Base-by-base conservation (phyloP, 2,329 filamentous ascomycete species). In the Dothideomycetes sp. region DNA sequence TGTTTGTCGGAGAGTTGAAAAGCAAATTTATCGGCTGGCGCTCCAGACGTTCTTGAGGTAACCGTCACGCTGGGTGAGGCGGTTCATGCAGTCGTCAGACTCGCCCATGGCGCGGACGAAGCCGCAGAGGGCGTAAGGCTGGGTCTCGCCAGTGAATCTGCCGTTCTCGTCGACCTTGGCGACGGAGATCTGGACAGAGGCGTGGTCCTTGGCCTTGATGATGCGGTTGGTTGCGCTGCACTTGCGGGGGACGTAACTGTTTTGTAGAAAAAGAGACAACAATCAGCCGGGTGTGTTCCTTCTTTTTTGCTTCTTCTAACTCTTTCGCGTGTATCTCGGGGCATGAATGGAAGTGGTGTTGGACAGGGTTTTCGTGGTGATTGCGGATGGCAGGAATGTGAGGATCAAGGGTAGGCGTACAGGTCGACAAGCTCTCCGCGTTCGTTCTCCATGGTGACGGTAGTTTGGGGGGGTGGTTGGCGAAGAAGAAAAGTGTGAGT, bases 201-300 rank as follows among this genome's bases (percentile, higher is more conserved):
- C 89, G 79, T 98, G 91, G 74, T 98, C 91, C 77, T 96, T 95
- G 76, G 91, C 87, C 78, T 95, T 95, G 82, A 98, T 96, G 78
- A 96, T 95, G 74, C 91, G 86, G 85, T 94, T 93, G 70, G 89
- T 94, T 60, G 88, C 88, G 70, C 79, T 86, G 84, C 89, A 96
- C 78, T 95, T 96, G 78, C 89, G 86, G 68, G 87, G 87, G 77
- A 94, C 84, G 81, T 94, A 94, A 69, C 86, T 93, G 64, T 51
- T 52, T 22, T 44, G 24, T 43, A n/a, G n/a, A n/a, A n/a, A n/a
- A n/a, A n/a, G n/a, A n/a, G n/a, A n/a, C n/a, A n/a, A n/a, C n/a
- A 37, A 42, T 43, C 32, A 42, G 40, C 27, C 15, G 9, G 9
- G 17, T 23, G 38, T 10, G n/a, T 30, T 23, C 4, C 10, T 23